Base-by-base conservation (phyloP, 2,329 filamentous ascomycete genomes). In the Hymenotorrendiella dingleyae region DNA sequence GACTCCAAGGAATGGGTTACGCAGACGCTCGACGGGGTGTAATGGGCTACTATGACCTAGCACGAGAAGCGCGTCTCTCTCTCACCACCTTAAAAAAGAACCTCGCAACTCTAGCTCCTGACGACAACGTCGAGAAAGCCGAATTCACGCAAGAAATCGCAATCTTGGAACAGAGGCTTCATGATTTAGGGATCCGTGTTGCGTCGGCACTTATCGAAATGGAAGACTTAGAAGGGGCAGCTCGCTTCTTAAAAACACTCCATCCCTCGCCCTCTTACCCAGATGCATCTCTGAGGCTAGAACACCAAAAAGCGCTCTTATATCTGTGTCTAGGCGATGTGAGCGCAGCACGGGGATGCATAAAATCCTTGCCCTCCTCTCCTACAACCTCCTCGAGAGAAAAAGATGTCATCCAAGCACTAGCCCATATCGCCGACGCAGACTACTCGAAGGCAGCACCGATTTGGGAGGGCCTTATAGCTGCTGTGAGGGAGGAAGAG, bases 21-120 rank as follows among this genome's bases (percentile, higher is more conserved):
- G 83, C 83, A 4, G 93, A 98, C 64, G 78, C 82, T 37, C 75
- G 91, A 4, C 76, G 90, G 48, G 85, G 86, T 3, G 82, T 98
- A 44, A 91, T 93, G 73, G 86, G 85, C 33, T 87, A 94, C 61
- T 94, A 95, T 60, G 89, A 95, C 49, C 73, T 97, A 2, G 89
- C 83, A 0, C 67, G 85, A 7, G 88, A 94, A 62, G 87, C 86
- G 2, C 73, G 89, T 14, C 67, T 70, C 2, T 73, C 75, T 43
- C 68, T 86, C 4, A 64, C 68, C 14, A 69, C 66, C 23, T 72
- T 77, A 0, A 66, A 61, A 10, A 60, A 63, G 40, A 37, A 26
- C 8, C 24, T 37, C 9, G 27, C 24, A 0, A 42, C 22, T 4
- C 2, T 42, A 22, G 2, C 36, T 36, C 6, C 14, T 8, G 29